Evolutionary conservation across 2,329 filamentous ascomycete species (phyloP), one percentile per base, ranked within the genome.

Genomic region (Meredithiella fracta): DNA sequence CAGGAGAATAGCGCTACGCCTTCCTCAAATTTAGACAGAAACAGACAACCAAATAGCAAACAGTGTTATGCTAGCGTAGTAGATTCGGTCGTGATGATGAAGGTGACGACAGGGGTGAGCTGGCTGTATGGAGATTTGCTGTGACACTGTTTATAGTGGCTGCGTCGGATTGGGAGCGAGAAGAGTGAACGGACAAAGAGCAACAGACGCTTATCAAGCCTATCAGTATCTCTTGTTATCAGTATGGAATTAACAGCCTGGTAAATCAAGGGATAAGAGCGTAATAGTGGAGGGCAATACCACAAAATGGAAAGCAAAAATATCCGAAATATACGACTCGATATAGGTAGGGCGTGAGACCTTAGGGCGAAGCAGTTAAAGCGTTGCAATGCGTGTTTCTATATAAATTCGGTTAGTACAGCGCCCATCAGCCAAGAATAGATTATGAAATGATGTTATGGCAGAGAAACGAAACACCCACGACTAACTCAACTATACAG

Each of bases 161-260:
- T 34, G 53, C 22, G 37, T 22, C 23, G 29, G n/a, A n/a, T 25
- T 34, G 14, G 17, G 9, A n/a, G 5, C 40, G 11, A 44, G 17
- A n/a, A 15, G n/a, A n/a, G 14, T n/a, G 11, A 44, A 44, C 40
- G 17, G 40, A 44, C 40, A 44, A 20, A 44, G 40, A 9, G 29
- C 29, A 34, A 11, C 11, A 44, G 20, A 17, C 7, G 20, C 3
- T 22, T 44, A 44, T 44, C 40, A 44, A n/a, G 17, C 40, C 40
- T 25, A 15, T 42, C 26, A 38, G 11, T 38, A 23, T 44, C 40
- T 44, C 40, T 20, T 44, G 40, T 44, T 44, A 44, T 44, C 40
- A 22, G 40, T 44, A 8, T 44, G 20, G 37, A 31, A 58, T 40
- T 51, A 58, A 52, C n/a, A 44, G 20, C 20, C 40, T 44, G 11